Percentiles rank a stretch among this genome's conserved stretches.
These are phyloP conservation scores for Mariannaea elegans DNA, from an alignment of 2,329 filamentous ascomycete genomes.

Conservation along the genomic window DNA sequence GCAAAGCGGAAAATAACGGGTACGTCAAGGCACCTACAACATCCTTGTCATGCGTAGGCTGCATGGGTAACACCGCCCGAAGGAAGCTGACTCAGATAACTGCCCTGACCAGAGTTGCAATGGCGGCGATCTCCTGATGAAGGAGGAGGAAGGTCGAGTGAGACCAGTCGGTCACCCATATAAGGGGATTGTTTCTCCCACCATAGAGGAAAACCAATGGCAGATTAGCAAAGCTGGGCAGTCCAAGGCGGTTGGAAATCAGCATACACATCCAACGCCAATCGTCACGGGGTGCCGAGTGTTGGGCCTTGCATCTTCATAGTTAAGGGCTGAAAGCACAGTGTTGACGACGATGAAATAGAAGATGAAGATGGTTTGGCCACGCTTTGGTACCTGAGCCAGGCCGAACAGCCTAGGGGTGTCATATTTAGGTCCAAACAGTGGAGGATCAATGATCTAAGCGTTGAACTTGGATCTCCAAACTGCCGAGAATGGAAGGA, in stretches of 20 bases:
- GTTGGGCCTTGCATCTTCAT: neutral
- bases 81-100: too few species aligned
- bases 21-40: too few species aligned
- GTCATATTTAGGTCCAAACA: slow-evolving; percentile 27
- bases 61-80: too few species aligned
- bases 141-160: slow-evolving; percentile 56
- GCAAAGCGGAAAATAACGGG: too few species aligned
- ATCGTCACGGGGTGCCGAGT: slow-evolving; percentile 4
- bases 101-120: slow-evolving; percentile 54
- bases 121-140: slow-evolving; percentile 56
- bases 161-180: slow-evolving; percentile 57
- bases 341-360: slow-evolving; percentile 45
- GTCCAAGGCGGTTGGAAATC: slow-evolving; percentile 43
- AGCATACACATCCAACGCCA: slow-evolving; percentile 43
- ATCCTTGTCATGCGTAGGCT: too few species aligned
- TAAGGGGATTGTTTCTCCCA: slow-evolving; percentile 55
- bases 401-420: slow-evolving; percentile 21
- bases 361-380: slow-evolving; percentile 53
- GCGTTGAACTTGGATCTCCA: slow-evolving; percentile 22
- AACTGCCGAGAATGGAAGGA: neutral
- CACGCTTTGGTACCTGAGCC: slow-evolving; percentile 46
- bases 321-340: slow-evolving; percentile 37
- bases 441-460: slow-evolving; percentile 32
- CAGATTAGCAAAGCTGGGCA: slow-evolving; percentile 43
- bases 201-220: slow-evolving; percentile 54